Base-by-base conservation (phyloP, 78 protist genomes). In the Pigoraptor vietnamica region DNA sequence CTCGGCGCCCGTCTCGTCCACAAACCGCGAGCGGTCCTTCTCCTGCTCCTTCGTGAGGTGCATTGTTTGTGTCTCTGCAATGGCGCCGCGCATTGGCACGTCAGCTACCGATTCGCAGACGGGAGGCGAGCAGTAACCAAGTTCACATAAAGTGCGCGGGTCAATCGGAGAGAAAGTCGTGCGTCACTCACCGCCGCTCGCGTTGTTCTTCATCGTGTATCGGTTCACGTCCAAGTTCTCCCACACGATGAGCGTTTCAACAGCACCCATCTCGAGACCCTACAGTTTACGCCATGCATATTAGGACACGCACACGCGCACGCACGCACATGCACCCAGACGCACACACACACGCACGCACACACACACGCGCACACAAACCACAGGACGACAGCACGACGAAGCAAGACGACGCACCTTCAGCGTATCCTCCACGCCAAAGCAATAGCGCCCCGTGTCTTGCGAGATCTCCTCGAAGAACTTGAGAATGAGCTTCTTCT, bases 391-490 rank as follows among this genome's bases (percentile, higher is more conserved):
- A 83, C 79, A 37, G 34, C 23, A 35, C 2, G 87, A 2, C n/a
- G 35, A 2, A 32, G 38, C 87, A 10, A 83, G 35, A 1, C 9
- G 24, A 37, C 2, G 89, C 6, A 48, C 92, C 79, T 56, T 37
- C 9, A 98, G 2, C 0, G 99, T 98, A 92, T 99, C 99, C 25
- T 87, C 93, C 39, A 98, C 93, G 40, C 99, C 99, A 83, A 97
- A 99, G 92, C 98, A 97, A 91, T 92, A 98, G 93, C 95, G 95
- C 90, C 99, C 99, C 38, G 99, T 97, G 93, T 99, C 99, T 88
- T 93, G 96, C 14, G 99, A 89, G 92, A 99, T 98, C 88, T 99
- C 98, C 35, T 98, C 99, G 87, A 99, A 98, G 98, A 94, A 99
- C 82, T 81, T 1, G n/a, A 94, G n/a, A 91, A 99, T 93, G 88